Evolutionary conservation across 2,329 filamentous ascomycete genomes (phyloP).

Genomic region (Arthrobotrys iridis): DNA sequence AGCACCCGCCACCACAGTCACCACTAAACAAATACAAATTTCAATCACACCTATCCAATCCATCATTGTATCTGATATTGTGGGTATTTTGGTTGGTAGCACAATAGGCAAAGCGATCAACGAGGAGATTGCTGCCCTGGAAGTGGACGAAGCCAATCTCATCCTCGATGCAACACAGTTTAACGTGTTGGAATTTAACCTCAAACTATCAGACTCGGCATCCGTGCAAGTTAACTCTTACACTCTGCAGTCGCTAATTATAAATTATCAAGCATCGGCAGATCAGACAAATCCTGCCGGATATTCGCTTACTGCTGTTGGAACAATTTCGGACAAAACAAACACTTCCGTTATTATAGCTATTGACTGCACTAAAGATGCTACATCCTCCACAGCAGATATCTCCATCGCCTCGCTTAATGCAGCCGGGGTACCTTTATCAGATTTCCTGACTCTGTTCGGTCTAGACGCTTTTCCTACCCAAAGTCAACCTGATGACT

Average conservation of each 20-base stretch:
- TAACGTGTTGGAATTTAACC: slow-evolving; percentile 8
- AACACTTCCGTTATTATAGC: background rate
- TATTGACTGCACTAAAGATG: background rate
- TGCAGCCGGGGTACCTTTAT: background rate
- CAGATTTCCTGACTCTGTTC: background rate
- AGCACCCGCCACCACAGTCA: background rate
- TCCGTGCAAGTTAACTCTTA: background rate
- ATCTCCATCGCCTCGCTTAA: background rate
- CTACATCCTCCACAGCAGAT: background rate
- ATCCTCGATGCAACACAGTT: slow-evolving; percentile 1
- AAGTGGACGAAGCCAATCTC: slow-evolving; percentile 3
- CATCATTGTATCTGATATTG: background rate
- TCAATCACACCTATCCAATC: background rate
- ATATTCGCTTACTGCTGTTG: background rate
- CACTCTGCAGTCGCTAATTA: slow-evolving; percentile 1
- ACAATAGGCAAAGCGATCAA: slow-evolving; percentile 4
- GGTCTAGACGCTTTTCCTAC: background rate
- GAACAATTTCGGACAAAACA: background rate
- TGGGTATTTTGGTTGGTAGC: background rate
- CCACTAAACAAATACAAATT: background rate
- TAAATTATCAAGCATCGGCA: background rate
- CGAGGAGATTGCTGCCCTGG: background rate
- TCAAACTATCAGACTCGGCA: slow-evolving; percentile 6
- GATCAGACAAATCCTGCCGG: background rate
- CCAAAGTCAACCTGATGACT: background rate